Evolutionary conservation across 2,329 filamentous ascomycete species (phyloP), one percentile per base, ranked within the genome.

Genomic region (Ophiostoma angusticollis): DNA sequence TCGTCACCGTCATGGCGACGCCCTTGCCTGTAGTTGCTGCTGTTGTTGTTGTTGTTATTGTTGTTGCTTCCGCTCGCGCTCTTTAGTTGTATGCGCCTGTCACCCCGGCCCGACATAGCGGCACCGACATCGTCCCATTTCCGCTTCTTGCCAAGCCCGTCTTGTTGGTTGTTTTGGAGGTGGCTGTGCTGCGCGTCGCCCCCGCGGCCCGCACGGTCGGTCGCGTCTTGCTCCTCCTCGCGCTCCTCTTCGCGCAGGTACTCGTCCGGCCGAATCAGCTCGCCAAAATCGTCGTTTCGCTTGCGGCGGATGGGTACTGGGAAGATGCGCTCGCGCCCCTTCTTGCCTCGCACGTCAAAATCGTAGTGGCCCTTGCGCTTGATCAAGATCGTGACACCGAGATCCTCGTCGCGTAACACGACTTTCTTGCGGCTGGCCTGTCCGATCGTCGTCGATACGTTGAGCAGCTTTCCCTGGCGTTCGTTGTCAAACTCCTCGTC

Each of bases 171-270:
- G n/a, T 17, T 16, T 11, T 27, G 18, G n/a, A 21, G 28, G 12
- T 31, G 16, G 5, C 16, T 33, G 11, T 28, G 33, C 22, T 25
- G 39, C 9, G 58, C 59, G 69, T 67, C 12, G 64, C 65, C 13
- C 60, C 65, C 16, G 63, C 59, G 25, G 65, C 66, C 41, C 74
- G 31, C 29, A 6, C 79, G 73, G 11, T 73, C 30, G 33, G 21
- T 22, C 29, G 84, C 80, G 14, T 74, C 68, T 18, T 76, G 72
- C 42, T 93, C 85, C 19, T 76, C 72, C 42, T 93, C 85, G 41
- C 85, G 78, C 59, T 96, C 91, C 54, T 98, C 91, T 0, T 87
- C 89, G 42, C 87, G 75, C 1, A 95, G 70, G 54, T 89, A 98
- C 47, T 98, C 91, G 56, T 96, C 91, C 0, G 89, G 84, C 39